Evolutionary conservation across 495 filamentous ascomycete species (phyloP).

Genomic region (Darksidea phi): DNA sequence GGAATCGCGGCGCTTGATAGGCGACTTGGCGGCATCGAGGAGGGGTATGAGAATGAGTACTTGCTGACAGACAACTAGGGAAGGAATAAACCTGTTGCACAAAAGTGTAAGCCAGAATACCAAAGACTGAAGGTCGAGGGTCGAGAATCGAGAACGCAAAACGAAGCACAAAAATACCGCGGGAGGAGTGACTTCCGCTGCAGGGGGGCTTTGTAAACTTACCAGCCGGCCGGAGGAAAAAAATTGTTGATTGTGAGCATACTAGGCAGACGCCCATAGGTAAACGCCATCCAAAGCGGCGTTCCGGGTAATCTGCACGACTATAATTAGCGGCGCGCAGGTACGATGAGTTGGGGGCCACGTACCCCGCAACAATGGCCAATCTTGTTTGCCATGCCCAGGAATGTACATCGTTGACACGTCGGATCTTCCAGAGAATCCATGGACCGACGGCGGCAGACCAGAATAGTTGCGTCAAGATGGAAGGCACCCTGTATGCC

Average conservation of each 20-base stretch:
- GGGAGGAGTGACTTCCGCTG: slow-evolving; percentile 3
- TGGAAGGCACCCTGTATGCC: slow-evolving; percentile 38
- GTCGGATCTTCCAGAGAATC: slow-evolving; percentile 40
- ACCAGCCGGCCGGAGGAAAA: slow-evolving; percentile 40
- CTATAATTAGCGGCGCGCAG: slow-evolving; percentile 19
- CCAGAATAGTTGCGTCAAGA: slow-evolving; percentile 42
- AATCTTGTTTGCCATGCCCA: slow-evolving; percentile 42
- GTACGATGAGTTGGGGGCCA: not conserved
- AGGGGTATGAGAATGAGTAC: slow-evolving; percentile 40
- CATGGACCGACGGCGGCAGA: slow-evolving; percentile 39
- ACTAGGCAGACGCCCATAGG: slow-evolving; percentile 28
- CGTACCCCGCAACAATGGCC: slow-evolving; percentile 39
- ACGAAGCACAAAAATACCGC: not conserved
- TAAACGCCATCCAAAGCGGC: slow-evolving; percentile 41
- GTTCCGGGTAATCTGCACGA: slow-evolving; percentile 36
- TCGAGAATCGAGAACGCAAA: not conserved
- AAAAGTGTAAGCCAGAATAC: slow-evolving; percentile 11
- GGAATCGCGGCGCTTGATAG: slow-evolving; percentile 4
- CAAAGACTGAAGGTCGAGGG: not conserved
- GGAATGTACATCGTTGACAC: slow-evolving; percentile 41
- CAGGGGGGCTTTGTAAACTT: slow-evolving; percentile 19
- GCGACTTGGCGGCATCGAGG: slow-evolving; percentile 32
- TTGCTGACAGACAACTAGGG: slow-evolving; percentile 41
- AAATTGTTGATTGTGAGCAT: slow-evolving; percentile 34
- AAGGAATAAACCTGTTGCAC: slow-evolving; percentile 37